Conservation (phyloP, 345 rosid species). For the Salix udensis region DNA sequence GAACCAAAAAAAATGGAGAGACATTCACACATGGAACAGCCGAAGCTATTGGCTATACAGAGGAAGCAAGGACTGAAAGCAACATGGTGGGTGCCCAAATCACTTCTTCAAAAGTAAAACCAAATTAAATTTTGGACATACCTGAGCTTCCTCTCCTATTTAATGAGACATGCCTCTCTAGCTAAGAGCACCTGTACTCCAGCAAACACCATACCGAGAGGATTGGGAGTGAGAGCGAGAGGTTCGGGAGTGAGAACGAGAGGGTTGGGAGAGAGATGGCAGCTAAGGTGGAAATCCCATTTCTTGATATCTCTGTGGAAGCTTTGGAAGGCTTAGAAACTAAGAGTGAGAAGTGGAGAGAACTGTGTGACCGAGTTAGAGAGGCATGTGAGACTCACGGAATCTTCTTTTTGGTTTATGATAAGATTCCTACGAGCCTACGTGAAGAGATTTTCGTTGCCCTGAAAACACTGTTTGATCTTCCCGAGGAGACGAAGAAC, state of each 20-base stretch:
- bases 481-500: conserved; percentile 40
- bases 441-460: conserved; percentile 21
- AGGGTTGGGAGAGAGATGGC: background rate
- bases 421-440: conserved; percentile 6
- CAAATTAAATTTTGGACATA: background rate
- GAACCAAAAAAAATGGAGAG: background rate
- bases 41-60: background rate
- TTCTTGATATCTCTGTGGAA: conserved; percentile 22
- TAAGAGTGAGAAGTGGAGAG: conserved; percentile 15
- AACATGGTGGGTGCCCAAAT: background rate
- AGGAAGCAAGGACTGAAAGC: background rate
- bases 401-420: conserved; percentile 26
- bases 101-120: background rate
- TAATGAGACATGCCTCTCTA: background rate
- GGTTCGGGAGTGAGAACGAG: background rate
- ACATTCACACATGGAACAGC: background rate
- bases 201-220: background rate
- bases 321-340: background rate
- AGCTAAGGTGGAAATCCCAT: conserved; percentile 22
- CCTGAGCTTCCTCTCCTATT: background rate
- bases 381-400: conserved; percentile 43
- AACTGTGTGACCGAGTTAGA: conserved; percentile 27
- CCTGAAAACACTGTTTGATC: conserved; percentile 34
- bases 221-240: background rate
- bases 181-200: background rate